Evolutionary conservation across 1,139 yeast genomes (phyloP), one percentile per base, ranked within the genome.

Genomic region (Tardiomyces blankii): DNA sequence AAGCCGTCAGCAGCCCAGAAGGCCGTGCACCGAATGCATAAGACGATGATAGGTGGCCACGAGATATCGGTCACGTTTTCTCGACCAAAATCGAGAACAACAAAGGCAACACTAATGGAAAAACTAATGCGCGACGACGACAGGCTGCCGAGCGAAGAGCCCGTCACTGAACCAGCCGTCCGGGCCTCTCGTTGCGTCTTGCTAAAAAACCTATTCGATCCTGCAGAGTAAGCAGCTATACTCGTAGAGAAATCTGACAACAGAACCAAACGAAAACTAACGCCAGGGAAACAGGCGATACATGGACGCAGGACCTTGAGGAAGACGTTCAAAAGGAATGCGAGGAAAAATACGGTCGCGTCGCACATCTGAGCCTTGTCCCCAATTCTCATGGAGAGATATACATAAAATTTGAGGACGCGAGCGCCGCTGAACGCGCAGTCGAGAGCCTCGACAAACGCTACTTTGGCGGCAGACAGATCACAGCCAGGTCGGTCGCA

Each of bases 241-340:
- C n/a, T n/a, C n/a, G n/a, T n/a, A n/a, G n/a, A n/a, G n/a, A 50
- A 46, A 16, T 42, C 44, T 14, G 49, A 60, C n/a, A 21, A 21
- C 25, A 21, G 25, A 5, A 4, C 4, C 25, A 21, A 21, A 21
- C 9, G 35, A 4, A n/a, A n/a, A 9, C 35, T 30, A 30, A 30
- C 35, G 16, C 16, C 16, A 30, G 35, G 64, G 70, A 66, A 53
- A 48, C 60, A 12, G 68, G 65, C 8, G 56, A 55, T n/a, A 47
- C 52, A 30, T 66, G 70, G 70, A 53, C 56, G 8, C 48, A 54
- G 23, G 69, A 66, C 44, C 59, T 66, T 18, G 65, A 62, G 42
- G 67, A 65, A 25, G 70, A 66, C 47, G 67, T 67, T 38, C 54
- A 54, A 33, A 57, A 55, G 3, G 70, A 66, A 47, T 66, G 70